Evolutionary conservation across 257 asterid species (phyloP).

Genomic region (Forsythia suspensa): DNA sequence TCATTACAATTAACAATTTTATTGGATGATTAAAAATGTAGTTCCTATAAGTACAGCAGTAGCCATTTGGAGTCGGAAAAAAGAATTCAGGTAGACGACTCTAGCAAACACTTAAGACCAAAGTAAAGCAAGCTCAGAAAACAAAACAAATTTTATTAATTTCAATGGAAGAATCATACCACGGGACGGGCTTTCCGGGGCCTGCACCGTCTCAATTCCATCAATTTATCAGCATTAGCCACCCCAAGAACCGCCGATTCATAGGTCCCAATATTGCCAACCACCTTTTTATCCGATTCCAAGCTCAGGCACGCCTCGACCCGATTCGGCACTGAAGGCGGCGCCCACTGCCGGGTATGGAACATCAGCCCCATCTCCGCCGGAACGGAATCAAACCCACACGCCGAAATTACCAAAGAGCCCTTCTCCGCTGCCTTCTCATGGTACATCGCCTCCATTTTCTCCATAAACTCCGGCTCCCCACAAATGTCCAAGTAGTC

Average conservation of each 20-base stretch:
- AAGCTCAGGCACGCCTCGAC: conserved; percentile 85
- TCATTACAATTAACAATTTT: background rate
- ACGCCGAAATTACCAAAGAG: conserved; percentile 68
- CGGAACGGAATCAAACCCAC: conserved; percentile 88
- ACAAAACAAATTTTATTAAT: background rate
- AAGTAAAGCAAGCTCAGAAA: background rate
- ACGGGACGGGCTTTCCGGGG: conserved; percentile 67
- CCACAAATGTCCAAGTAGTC: conserved; percentile 86
- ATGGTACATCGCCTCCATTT: conserved; percentile 59
- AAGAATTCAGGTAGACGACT: too few species aligned
- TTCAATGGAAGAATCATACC: conserved; percentile 31
- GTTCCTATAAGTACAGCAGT: background rate
- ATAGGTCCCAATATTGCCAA: conserved; percentile 70
- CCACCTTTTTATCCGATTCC: conserved; percentile 70
- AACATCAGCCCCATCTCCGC: conserved; percentile 82
- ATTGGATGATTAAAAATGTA: background rate
- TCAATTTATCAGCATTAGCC: conserved; percentile 58
- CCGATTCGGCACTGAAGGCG: conserved; percentile 49
- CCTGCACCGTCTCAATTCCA: conserved; percentile 55
- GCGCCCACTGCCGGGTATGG: conserved; percentile 63
- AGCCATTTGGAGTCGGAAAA: too few species aligned
- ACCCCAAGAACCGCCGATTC: conserved; percentile 87
- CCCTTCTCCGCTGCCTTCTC: conserved; percentile 67
- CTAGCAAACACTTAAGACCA: too few species aligned
- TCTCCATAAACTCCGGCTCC: conserved; percentile 96